These are phyloP conservation scores for Starmerella khaoyaiensis DNA, from an alignment of 805 yeast genomes.

Conservation along the genomic window DNA sequence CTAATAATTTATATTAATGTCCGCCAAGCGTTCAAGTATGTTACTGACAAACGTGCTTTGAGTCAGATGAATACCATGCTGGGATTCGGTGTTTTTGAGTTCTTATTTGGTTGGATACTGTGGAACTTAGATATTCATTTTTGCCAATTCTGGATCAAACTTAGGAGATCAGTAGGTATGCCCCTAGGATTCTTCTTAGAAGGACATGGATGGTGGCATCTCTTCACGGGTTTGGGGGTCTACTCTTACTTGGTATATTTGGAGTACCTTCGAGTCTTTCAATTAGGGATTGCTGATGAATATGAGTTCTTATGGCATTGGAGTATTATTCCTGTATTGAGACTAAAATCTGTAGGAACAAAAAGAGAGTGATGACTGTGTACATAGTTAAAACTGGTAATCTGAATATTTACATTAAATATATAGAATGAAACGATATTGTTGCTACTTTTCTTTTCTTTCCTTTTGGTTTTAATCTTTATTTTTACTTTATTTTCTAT, in stretches of 20 bases:
- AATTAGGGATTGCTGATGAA: constrained; percentile 43
- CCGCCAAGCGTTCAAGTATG: constrained; percentile 39
- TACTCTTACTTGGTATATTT: constrained; percentile 71
- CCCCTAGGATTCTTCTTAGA: constrained; percentile 80
- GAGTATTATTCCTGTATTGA: constrained; percentile 33
- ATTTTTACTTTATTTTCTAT: too few relatives aligned
- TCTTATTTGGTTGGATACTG: constrained; percentile 60
- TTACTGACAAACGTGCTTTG: constrained; percentile 37
- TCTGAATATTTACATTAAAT: neutral
- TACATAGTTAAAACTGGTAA: too few relatives aligned
- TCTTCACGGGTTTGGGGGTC: constrained; percentile 57
- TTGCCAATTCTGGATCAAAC: constrained; percentile 44
- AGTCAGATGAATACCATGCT: constrained; percentile 43
- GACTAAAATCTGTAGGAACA: neutral
- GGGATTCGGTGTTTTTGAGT: constrained; percentile 46
- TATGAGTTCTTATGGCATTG: constrained; percentile 48
- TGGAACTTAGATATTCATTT: constrained; percentile 86
- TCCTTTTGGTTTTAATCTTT: too few relatives aligned
- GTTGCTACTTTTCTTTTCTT: too few relatives aligned
- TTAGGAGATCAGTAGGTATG: constrained; percentile 57
- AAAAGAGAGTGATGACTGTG: neutral
- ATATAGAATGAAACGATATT: neutral
- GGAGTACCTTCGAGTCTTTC: constrained; percentile 58
- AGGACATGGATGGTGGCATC: constrained; percentile 98
- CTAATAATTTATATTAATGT: constrained; percentile 52